Evolutionary conservation across 345 rosid genomes (phyloP), one percentile per base, ranked within the genome.

Genomic region (Gossypium turneri): DNA sequence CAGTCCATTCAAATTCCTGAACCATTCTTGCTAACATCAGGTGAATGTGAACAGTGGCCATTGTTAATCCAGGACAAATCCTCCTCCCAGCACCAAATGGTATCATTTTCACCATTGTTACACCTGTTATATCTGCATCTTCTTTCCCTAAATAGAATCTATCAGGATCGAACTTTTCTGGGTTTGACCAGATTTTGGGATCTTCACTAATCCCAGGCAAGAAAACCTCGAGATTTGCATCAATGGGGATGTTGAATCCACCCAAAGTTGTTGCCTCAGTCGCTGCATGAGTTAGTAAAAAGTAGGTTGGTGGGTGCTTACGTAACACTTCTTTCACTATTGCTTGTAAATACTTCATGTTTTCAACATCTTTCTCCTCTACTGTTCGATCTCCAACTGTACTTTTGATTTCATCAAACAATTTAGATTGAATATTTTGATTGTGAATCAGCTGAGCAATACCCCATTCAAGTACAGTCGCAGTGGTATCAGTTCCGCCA

Each of bases 401-500:
- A 11, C 73, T 27, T 74, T 65, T 77, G 4, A 94, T 89, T 80
- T 94, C 97, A 12, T 87, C 81, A 77, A 84, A 87, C 1, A 90
- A 81, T 8, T 90, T 89, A n/a, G 75, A 45, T 48, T 94, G 98
- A 57, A 89, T 70, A 22, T 85, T 51, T 0, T 92, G 97, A 73
- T 94, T 94, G 1, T 77, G 80, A 3, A 92, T 90, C 16, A 94
- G 81, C 84, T 86, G 86, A 8, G 95, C 98, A 0, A 90, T 88
- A 0, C 97, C 98, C 98, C 98, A 94, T 70, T 94, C 98, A 24
- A 88, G 69, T 3, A 93, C 97, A 4, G 97, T 90, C 3, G 85
- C 97, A 0, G 97, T 90, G 0, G 97, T 94, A 77, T 94, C 95
- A 0, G 98, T 90, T 1, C 97, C 97, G 0, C 97, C 97, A 76